Evolutionary conservation across 768 basidiomycete genomes (phyloP), one percentile per base, ranked within the genome.

Genomic region (Leccinum disarticulatum): DNA sequence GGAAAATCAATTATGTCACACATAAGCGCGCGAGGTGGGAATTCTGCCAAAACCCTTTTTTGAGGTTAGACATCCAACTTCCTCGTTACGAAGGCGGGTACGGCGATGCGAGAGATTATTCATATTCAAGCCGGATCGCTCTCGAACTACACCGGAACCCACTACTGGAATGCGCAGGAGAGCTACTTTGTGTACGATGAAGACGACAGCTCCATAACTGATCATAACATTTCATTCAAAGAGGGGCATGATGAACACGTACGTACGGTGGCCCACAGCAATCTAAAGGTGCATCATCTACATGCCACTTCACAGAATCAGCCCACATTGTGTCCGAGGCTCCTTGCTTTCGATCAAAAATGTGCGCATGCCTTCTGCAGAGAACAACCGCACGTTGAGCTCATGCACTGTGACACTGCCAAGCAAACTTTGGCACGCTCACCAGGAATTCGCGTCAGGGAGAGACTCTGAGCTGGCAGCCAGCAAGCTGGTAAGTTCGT

Each of bases 131-230:
- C 88, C 0, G 90, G 90, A 57, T 70, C 77, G 35, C 66, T 82
- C 48, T 80, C 90, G 19, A 91, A 92, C 67, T 85, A 85, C 67
- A 73, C 81, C 19, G 89, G 88, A 50, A 83, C 88, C 0, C 90
- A 92, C 66, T 91, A 90, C 65, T 93, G 89, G 89, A 91, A 91
- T 66, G 81, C 87, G 1, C 90, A 91, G 71, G 87, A 90, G 70
- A 80, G 73, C 62, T 91, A 91, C 70, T 81, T 87, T 63, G 76
- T 78, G 0, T 81, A 81, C 60, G 76, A 77, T 22, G 80, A 79
- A 51, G 73, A 70, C 41, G 76, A 79, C 56, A 79, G 80, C 25
- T 66, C 80, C 4, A 57, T 77, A 33, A 74, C 83, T 38, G 77
- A 82, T 58, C 77, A 83, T 66, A 79, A 80, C 61, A 74, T 88